A percentile compares a stretch with the other conserved stretches of the same genome.
Conservation (phyloP, 2,329 filamentous ascomycete genomes). For the Cyclaneusma minus region DNA sequence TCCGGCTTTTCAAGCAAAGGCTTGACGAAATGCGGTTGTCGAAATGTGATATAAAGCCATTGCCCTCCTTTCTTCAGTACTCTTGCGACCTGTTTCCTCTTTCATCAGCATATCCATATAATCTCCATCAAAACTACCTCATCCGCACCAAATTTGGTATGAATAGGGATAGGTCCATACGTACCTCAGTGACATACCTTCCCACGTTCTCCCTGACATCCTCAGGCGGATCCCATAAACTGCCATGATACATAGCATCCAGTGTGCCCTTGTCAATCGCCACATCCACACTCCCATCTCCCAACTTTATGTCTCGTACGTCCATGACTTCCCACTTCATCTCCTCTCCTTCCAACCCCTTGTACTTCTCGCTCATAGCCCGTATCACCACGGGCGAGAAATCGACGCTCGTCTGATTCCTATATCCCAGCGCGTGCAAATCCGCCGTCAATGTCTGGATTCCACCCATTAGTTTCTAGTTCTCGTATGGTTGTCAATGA, state of each 20-base stretch:
- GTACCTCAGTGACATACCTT: conserved; percentile 33
- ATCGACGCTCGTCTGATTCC: conserved; percentile 36
- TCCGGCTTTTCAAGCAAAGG: conserved; percentile 27
- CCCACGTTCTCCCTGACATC: conserved; percentile 31
- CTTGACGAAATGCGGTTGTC: conserved; percentile 37
- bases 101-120: conserved; percentile 2
- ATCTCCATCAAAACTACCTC: too few relatives aligned
- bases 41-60: conserved; percentile 37
- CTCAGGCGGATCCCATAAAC: conserved; percentile 33
- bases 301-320: conserved; percentile 31
- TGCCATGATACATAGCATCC: conserved; percentile 39
- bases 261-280: conserved; percentile 42
- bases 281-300: conserved; percentile 29
- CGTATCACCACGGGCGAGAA: conserved; percentile 38
- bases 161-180: conserved; percentile 1
- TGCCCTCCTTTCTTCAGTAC: conserved; percentile 29
- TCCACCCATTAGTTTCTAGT: conserved; percentile 2
- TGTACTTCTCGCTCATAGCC: conserved; percentile 31
- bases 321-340: conserved; percentile 36
- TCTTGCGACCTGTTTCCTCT: conserved; percentile 24
- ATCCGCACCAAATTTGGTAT: too few relatives aligned
- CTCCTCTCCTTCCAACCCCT: conserved; percentile 14
- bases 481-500: not conserved
- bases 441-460: conserved; percentile 33
- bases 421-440: conserved; percentile 30